Conservation (phyloP, 1,284 basidiomycete genomes). For the Polyporus tsugae region DNA sequence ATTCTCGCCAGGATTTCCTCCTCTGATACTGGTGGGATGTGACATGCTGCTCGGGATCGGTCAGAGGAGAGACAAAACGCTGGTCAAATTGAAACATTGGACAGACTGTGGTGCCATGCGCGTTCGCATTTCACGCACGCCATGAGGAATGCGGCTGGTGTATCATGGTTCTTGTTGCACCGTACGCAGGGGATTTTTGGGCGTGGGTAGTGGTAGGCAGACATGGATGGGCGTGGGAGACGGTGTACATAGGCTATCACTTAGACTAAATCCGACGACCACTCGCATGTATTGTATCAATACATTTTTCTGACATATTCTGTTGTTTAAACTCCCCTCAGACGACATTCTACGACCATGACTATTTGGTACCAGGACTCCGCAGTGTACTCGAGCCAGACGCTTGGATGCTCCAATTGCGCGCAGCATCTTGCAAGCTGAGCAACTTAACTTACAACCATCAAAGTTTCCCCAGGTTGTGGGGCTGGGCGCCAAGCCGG, state of each 20-base stretch:
- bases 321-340: too few relatives aligned
- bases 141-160: slow-evolving; percentile 30
- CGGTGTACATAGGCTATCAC: not conserved
- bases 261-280: too few relatives aligned
- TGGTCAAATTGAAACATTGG: not conserved
- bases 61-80: not conserved
- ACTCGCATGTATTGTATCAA: too few relatives aligned
- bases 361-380: too few relatives aligned
- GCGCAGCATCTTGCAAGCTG: too few relatives aligned
- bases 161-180: slow-evolving; percentile 28
- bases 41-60: slow-evolving; percentile 26
- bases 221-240: not conserved
- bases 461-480: too few relatives aligned
- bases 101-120: slow-evolving; percentile 36
- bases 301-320: too few relatives aligned
- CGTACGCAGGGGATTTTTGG: slow-evolving; percentile 21
- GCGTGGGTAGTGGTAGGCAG: not conserved
- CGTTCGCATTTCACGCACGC: slow-evolving; percentile 34
- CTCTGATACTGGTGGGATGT: slow-evolving; percentile 33
- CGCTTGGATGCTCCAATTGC: too few relatives aligned
- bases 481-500: not conserved
- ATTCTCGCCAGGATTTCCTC: slow-evolving; percentile 26
- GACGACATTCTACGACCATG: too few relatives aligned
- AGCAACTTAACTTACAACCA: too few relatives aligned
- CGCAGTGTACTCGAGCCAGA: too few relatives aligned